Conservation (phyloP, 495 filamentous ascomycete species). For the Xylaria castorea region DNA sequence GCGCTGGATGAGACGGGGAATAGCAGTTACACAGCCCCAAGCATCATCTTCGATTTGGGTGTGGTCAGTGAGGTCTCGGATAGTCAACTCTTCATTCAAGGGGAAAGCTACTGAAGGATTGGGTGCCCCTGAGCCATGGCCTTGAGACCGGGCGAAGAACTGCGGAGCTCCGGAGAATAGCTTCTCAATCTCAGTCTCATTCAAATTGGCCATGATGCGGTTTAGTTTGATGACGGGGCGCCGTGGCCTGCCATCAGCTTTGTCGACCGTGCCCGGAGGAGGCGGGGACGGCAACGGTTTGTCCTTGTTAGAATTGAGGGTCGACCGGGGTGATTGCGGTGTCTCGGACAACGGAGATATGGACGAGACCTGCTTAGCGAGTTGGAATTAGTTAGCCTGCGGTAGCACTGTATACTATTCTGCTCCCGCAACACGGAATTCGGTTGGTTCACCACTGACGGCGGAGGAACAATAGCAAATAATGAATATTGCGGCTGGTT, state of each 20-base stretch:
- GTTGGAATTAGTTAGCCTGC: constrained; percentile 17
- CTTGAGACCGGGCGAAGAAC: constrained; percentile 66
- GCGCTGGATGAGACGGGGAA: constrained; percentile 56
- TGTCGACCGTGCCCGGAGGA: constrained; percentile 51
- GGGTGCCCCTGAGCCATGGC: constrained; percentile 59
- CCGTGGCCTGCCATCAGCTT: constrained; percentile 44
- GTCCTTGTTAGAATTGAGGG: constrained; percentile 49
- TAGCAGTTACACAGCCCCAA: constrained; percentile 59
- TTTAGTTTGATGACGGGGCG: constrained; percentile 54
- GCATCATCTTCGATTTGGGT: constrained; percentile 61
- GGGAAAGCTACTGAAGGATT: constrained; percentile 74
- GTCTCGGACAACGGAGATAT: constrained; percentile 37
- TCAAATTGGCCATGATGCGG: constrained; percentile 64
- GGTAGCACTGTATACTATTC: not conserved
- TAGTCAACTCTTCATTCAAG: constrained; percentile 68
- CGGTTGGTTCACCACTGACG: not conserved
- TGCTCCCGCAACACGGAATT: not conserved
- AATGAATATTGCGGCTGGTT: not conserved
- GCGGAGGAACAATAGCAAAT: constrained; percentile 11
- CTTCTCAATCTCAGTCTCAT: constrained; percentile 66
- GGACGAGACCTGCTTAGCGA: constrained; percentile 32
- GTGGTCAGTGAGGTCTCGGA: constrained; percentile 70
- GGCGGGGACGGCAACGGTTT: constrained; percentile 61
- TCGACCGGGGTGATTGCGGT: constrained; percentile 46
- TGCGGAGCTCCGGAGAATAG: constrained; percentile 81